Evolutionary conservation across 1,284 basidiomycete genomes (phyloP).

Genomic region (Exsudoporus floridanus): DNA sequence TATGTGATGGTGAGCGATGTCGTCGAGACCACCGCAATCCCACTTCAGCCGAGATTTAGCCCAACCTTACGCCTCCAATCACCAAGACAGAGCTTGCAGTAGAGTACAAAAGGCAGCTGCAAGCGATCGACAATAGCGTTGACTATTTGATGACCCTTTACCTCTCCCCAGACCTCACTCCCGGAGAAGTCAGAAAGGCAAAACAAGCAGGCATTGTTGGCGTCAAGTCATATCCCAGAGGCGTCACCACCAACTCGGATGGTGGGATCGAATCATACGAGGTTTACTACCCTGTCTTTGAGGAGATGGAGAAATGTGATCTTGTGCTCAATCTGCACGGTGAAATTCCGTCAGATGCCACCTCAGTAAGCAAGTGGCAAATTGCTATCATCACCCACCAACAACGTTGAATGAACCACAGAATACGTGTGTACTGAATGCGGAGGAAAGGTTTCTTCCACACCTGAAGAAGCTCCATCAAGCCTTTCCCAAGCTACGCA

Average conservation of each 20-base stretch:
- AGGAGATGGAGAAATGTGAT: conserved; percentile 89
- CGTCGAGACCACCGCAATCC: conserved; percentile 4
- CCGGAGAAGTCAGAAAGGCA: conserved; percentile 89
- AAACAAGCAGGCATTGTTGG: conserved; percentile 86
- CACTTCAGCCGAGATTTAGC: conserved; percentile 49
- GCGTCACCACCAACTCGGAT: conserved; percentile 97
- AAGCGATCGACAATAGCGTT: conserved; percentile 74
- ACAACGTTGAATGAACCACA: conserved; percentile 33
- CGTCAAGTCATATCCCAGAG: conserved; percentile 96
- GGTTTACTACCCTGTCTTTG: conserved; percentile 92
- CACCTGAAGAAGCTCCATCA: conserved; percentile 84
- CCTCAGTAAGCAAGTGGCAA: conserved; percentile 52
- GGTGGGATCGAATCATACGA: conserved; percentile 97
- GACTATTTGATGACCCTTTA: conserved; percentile 97
- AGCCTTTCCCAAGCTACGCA: conserved; percentile 89
- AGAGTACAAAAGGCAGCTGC: conserved; percentile 75
- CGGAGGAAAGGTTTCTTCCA: conserved; percentile 87
- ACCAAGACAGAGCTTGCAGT: conserved; percentile 83
- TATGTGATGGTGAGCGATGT: conserved; percentile 86
- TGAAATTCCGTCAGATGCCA: conserved; percentile 90
- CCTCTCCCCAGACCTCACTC: conserved; percentile 87
- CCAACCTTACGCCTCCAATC: conserved; percentile 93
- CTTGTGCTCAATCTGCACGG: conserved; percentile 98
- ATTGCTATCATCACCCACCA: conserved; percentile 1
- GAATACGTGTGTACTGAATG: conserved; percentile 94